These are phyloP conservation scores for Talaromyces borbonicus DNA, from an alignment of 495 filamentous ascomycete genomes.

Conservation along the genomic window DNA sequence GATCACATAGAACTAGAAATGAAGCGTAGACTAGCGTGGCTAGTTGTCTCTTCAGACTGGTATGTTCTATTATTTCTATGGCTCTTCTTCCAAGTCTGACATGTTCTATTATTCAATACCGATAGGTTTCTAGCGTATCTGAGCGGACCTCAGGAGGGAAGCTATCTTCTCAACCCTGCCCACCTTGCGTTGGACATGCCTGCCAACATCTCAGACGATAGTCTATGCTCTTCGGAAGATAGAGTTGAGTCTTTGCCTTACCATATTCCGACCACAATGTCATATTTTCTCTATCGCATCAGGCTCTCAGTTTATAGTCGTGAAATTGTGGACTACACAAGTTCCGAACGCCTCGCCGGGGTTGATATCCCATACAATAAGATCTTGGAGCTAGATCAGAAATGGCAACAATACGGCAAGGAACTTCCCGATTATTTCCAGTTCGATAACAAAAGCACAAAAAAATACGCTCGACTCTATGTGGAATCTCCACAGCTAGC, in stretches of 20 bases:
- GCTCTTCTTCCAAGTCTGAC: constrained; percentile 7
- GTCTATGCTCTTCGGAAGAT: constrained; percentile 4
- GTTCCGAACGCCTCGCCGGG: constrained; percentile 20
- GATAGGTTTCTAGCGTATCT: constrained; percentile 26
- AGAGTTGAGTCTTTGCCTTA: constrained; percentile 6
- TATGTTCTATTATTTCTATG: constrained; percentile 11
- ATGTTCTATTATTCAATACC: background rate
- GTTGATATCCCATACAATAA: constrained; percentile 25
- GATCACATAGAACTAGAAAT: constrained; percentile 24
- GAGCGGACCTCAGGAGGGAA: constrained; percentile 41
- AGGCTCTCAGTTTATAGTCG: constrained; percentile 31
- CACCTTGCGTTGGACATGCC: constrained; percentile 36
- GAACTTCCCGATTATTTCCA: constrained; percentile 25
- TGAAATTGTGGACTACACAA: constrained; percentile 28
- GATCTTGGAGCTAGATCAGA: constrained; percentile 26
- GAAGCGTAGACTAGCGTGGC: constrained; percentile 39
- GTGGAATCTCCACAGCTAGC: constrained; percentile 25
- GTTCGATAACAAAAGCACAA: constrained; percentile 23
- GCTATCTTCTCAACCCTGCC: constrained; percentile 32
- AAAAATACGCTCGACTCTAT: constrained; percentile 24
- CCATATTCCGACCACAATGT: constrained; percentile 29
- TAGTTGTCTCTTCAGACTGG: constrained; percentile 38
- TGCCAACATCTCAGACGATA: constrained; percentile 17
- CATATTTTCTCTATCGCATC: constrained; percentile 33
- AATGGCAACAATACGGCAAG: constrained; percentile 19